phyloP scores from a whole-genome alignment of 345 rosid species.

The Brassica incana region DNA sequence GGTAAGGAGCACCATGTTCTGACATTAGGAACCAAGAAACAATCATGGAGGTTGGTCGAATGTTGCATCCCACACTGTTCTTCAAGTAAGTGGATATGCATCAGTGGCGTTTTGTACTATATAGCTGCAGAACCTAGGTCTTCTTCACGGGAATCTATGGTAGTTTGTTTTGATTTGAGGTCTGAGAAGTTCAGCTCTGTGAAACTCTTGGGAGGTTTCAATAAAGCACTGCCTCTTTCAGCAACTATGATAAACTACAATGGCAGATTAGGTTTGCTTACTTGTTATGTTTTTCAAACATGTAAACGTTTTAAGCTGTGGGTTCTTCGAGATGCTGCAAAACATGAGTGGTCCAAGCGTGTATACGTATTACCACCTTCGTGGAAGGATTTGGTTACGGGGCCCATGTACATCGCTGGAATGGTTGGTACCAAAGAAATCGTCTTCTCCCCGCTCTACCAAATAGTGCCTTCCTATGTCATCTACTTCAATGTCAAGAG shows the following conservation, averaged over 20 bases:
- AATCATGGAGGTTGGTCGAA: not conserved
- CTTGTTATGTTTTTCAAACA: not conserved
- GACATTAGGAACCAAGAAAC: not conserved
- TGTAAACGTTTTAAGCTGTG: not conserved
- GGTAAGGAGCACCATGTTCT: not conserved
- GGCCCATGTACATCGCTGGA: not conserved
- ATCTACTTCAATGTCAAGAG: not conserved
- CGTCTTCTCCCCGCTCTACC: not conserved
- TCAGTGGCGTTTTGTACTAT: not conserved
- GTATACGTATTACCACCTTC: not conserved
- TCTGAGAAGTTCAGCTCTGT: not conserved
- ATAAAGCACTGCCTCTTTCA: not conserved
- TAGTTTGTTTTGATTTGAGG: not conserved
- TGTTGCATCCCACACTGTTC: not conserved
- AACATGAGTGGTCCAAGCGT: not conserved
- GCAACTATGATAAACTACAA: not conserved
- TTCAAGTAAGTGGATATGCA: not conserved
- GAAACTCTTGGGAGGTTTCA: not conserved
- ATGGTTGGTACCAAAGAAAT: not conserved
- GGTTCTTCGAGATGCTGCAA: not conserved
- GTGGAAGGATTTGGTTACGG: not conserved
- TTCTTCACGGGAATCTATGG: not conserved
- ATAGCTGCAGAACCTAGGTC: not conserved
- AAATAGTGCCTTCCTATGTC: not conserved
- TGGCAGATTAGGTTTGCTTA: not conserved